Evolutionary conservation across 345 rosid genomes (phyloP).

Genomic region (Sonneratia alba): DNA sequence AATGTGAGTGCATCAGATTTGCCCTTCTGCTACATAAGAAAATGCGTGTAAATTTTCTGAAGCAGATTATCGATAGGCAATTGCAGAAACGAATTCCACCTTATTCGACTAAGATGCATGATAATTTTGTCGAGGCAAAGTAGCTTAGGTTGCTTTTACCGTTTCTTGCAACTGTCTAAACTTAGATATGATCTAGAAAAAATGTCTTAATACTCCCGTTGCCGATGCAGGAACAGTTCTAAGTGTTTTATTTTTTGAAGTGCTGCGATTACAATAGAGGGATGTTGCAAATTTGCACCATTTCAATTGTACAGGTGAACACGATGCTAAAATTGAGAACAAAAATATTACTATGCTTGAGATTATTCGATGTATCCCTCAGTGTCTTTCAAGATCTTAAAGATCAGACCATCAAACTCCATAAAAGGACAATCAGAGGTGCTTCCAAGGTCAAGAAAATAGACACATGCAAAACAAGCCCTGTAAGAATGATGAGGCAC

Average conservation of each 20-base stretch:
- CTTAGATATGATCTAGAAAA: too few relatives aligned
- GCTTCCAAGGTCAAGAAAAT: too few relatives aligned
- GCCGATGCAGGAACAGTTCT: too few relatives aligned
- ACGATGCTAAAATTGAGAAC: not conserved
- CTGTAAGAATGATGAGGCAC: too few relatives aligned
- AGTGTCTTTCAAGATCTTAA: not conserved
- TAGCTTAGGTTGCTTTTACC: not conserved
- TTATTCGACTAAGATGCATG: not conserved
- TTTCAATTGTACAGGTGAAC: not conserved
- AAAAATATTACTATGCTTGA: not conserved
- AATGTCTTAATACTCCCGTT: too few relatives aligned
- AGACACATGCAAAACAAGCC: too few relatives aligned
- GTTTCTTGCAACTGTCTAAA: not conserved
- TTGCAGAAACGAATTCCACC: not conserved
- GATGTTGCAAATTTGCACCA: too few relatives aligned
- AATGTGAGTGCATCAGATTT: not conserved
- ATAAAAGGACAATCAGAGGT: not conserved
- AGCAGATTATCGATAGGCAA: not conserved
- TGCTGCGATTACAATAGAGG: too few relatives aligned
- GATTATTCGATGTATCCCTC: not conserved
- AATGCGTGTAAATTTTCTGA: not conserved
- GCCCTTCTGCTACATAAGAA: not conserved
- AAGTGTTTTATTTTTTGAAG: too few relatives aligned
- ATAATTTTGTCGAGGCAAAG: not conserved
- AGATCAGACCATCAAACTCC: not conserved